Evolutionary conservation across 495 filamentous ascomycete species (phyloP), one percentile per base, ranked within the genome.

Genomic region (Jackrogersella minutella): DNA sequence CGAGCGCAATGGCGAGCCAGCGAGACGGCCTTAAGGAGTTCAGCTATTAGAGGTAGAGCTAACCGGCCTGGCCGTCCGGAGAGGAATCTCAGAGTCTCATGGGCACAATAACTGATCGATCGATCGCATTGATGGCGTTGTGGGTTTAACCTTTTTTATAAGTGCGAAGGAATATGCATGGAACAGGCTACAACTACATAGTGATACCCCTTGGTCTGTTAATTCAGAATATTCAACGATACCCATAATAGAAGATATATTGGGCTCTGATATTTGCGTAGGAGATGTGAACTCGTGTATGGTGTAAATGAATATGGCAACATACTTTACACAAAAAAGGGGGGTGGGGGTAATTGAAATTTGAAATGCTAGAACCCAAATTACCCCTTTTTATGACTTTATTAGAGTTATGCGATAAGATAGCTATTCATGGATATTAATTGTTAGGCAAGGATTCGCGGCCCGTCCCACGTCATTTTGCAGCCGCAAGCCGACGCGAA

Each of bases 11-110:
- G 58, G 59, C 69, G 70, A 39, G 69, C 61, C 9, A 71, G 72
- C 22, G 72, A 72, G 26, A 65, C 66, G 43, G 54, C 62, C 11
- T 43, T 63, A 47, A 66, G 69, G 17, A 52, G 60, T 36, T 72
- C 69, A 21, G 66, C 66, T 19, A 58, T 58, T 47, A 60, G 59
- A 9, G 71, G 58, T 17, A 68, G 54, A 37, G 33, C 58, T 30
- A 59, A 63, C 52, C 72, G 72, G 7, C 56, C 60, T 14, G 60
- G 62, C 9, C 66, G 72, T 5, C 49, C 52, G 7, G 70, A 31
- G 9, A 73, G 66, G 58, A 74, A 74, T 47, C 62, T 73, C 4
- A 58, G 72, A 49, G 72, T 74, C 2, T 74, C 72, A 13, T 74
- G 72, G 72, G 72, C 72, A n/a, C 54, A 71, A 19, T 74, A 49